These are phyloP conservation scores for Meira nashicola DNA, from an alignment of 1,284 basidiomycete species.

Conservation along the genomic window DNA sequence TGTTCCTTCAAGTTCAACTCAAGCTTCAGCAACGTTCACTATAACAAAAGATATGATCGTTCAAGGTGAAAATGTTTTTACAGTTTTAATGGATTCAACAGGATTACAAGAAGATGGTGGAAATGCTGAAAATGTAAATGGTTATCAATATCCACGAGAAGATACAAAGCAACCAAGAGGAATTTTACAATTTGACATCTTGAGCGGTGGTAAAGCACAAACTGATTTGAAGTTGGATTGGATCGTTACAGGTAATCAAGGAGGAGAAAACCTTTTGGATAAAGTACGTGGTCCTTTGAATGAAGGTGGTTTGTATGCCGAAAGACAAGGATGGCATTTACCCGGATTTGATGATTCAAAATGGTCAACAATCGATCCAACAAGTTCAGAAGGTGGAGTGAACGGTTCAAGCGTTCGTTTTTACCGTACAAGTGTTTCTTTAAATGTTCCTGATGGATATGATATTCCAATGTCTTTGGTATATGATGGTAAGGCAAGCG, in stretches of 20 bases:
- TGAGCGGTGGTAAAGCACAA: constrained; percentile 54
- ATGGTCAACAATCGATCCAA: constrained; percentile 61
- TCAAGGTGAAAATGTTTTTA: constrained; percentile 63
- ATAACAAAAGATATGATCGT: constrained; percentile 62
- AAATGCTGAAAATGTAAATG: background rate
- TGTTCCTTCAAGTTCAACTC: constrained; percentile 55
- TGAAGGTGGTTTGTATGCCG: constrained; percentile 74
- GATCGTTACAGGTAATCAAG: constrained; percentile 75
- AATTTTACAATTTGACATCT: constrained; percentile 58
- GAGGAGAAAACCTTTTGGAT: constrained; percentile 72
- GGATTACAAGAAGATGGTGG: constrained; percentile 60
- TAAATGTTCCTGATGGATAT: constrained; percentile 53
- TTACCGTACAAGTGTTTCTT: constrained; percentile 67
- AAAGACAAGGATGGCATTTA: constrained; percentile 73
- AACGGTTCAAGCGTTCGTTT: constrained; percentile 65
- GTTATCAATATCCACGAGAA: background rate
- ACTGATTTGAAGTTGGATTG: constrained; percentile 58
- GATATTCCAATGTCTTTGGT: constrained; percentile 13
- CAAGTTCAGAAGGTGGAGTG: constrained; percentile 28
- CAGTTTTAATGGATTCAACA: constrained; percentile 73
- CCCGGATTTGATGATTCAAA: constrained; percentile 65
- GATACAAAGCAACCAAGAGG: constrained; percentile 65
- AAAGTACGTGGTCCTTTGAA: constrained; percentile 67
- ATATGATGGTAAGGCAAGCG: constrained; percentile 20
- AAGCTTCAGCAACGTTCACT: constrained; percentile 19